These are phyloP conservation scores for Pyropia yezoensis DNA, from an alignment of 23 red algal species.

Conservation along the genomic window DNA sequence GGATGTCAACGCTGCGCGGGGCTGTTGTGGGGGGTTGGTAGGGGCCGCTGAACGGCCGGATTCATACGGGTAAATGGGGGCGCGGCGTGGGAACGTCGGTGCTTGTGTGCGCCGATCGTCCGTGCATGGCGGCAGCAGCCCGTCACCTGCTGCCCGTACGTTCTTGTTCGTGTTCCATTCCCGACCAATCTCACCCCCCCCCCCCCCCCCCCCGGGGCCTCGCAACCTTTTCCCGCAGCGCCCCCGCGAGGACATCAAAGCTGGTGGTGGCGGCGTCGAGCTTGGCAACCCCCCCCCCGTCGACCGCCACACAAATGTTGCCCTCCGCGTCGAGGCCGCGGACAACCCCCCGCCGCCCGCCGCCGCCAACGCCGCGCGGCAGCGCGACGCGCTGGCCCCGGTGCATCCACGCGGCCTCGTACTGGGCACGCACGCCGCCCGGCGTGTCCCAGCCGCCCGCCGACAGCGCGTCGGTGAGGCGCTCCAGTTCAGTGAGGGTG, in stretches of 20 bases:
- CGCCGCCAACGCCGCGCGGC: not conserved
- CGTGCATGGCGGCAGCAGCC: too few species aligned
- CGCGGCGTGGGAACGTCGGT: too few species aligned
- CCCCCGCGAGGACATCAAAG: slow-evolving; percentile 23
- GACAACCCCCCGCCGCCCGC: slow-evolving; percentile 11
- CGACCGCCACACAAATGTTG: slow-evolving; percentile 52
- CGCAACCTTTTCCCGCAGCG: slow-evolving; percentile 30
- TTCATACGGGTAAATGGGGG: too few species aligned
- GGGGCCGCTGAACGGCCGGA: too few species aligned
- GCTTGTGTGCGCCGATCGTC: too few species aligned
- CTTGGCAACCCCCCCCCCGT: slow-evolving; percentile 9
- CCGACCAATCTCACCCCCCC: too few species aligned
- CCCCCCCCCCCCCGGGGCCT: not conserved
- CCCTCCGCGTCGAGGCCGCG: slow-evolving; percentile 22
- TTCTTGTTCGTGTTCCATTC: too few species aligned
- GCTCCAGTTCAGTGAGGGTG: slow-evolving; percentile 42
- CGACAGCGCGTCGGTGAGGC: slow-evolving; percentile 12
- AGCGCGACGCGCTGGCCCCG: slow-evolving; percentile 36
- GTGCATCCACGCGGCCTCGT: slow-evolving; percentile 72
- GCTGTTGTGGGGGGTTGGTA: too few species aligned
- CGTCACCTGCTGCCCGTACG: too few species aligned
- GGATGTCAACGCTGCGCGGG: too few species aligned
- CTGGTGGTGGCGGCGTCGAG: slow-evolving; percentile 41
- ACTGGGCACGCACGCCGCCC: slow-evolving; percentile 29
- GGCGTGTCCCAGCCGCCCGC: slow-evolving; percentile 20